Evolutionary conservation across 345 rosid species (phyloP).

Genomic region (Durio zibethinus): DNA sequence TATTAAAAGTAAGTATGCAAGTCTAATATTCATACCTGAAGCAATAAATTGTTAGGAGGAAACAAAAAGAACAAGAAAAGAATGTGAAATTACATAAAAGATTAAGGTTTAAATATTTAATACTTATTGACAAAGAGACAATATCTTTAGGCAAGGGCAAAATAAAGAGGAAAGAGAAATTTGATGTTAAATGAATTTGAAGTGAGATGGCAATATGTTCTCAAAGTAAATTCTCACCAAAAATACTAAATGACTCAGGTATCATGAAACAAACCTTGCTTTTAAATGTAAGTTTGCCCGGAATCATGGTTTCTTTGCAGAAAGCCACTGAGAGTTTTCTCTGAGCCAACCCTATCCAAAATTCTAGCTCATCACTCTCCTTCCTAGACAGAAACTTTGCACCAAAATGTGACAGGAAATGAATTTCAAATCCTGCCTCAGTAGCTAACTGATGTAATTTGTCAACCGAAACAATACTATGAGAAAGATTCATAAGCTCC

Average conservation of each 20-base stretch:
- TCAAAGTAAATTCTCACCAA: neutral
- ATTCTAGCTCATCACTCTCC: conserved; percentile 55
- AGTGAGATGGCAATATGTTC: neutral
- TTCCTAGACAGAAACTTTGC: conserved; percentile 40
- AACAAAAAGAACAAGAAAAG: neutral
- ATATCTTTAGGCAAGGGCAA: neutral
- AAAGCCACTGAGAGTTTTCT: conserved; percentile 51
- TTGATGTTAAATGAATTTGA: neutral
- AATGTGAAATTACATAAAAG: neutral
- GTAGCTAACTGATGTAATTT: conserved; percentile 53
- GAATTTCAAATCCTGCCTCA: conserved; percentile 58
- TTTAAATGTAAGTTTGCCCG: conserved; percentile 14
- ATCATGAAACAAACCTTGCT: conserved; percentile 37
- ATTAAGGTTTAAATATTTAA: neutral
- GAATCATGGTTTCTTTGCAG: conserved; percentile 33
- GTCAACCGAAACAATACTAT: conserved; percentile 44
- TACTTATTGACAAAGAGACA: neutral
- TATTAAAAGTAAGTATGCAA: neutral
- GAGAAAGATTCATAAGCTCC: conserved; percentile 57
- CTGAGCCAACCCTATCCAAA: conserved; percentile 71
- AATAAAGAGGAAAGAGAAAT: neutral
- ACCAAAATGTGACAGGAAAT: conserved; percentile 60
- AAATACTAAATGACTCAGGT: neutral
- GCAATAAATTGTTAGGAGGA: neutral
- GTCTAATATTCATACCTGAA: neutral